Evolutionary conservation across 768 basidiomycete species (phyloP), one percentile per base, ranked within the genome.

Genomic region (Leccinum boreale): DNA sequence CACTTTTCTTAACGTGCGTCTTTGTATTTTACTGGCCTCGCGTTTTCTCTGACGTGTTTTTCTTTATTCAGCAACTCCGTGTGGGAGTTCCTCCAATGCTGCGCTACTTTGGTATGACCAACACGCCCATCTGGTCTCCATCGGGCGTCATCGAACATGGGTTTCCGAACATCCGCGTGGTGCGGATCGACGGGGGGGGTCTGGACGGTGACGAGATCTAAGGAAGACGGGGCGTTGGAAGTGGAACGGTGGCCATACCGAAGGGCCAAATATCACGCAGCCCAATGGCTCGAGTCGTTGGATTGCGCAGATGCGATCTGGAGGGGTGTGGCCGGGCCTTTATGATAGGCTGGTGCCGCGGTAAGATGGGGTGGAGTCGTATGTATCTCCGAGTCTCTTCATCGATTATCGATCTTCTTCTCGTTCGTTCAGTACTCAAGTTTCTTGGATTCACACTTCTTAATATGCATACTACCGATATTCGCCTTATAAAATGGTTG

Each of bases 221-320:
- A 15, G 15, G 68, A 58, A 19, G 73, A 74, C 29, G 77, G 72
- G 2, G 49, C 62, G 39, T 56, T 77, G 24, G 78, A 81, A 57
- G 65, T 84, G 31, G 83, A 82, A 52, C 79, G 78, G 56, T 88
- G 85, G 82, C 79, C 85, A 5, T 78, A 77, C 57, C 70, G 79
- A 58, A 73, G 83, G 36, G 79, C 75, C 21, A 70, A 74, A 60
- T 83, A 82, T 61, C 80, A 85, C 58, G 75, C 77, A 4, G 71
- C 69, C 17, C 85, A 87, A 63, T 87, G 85, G 85, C 73, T 89
- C 23, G 85, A 86, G 67, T 85, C 84, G 76, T 68, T 81, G 36
- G 85, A 81, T 0, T 87, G 86, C 61, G 81, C 81, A 59, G 82
- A 85, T 59, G 85, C 85, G 28, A 64, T 76, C 14, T 70, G 71